These are phyloP conservation scores for Leccinum holopus DNA, from an alignment of 1,284 basidiomycete species.

Conservation along the genomic window DNA sequence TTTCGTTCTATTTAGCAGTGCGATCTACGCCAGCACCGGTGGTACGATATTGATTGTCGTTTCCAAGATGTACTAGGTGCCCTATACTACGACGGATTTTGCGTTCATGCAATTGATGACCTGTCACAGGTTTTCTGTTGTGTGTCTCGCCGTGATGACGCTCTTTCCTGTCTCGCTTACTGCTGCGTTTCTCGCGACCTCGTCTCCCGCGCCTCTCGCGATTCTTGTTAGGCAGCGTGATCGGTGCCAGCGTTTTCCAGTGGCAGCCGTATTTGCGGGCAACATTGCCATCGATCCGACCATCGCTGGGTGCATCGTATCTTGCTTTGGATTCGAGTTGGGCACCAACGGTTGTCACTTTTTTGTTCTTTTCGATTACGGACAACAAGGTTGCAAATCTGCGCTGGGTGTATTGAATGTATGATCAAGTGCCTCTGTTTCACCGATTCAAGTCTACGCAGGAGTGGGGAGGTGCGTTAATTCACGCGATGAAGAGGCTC, in stretches of 20 bases:
- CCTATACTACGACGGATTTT: neutral
- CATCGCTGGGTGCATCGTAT: slow-evolving; percentile 48
- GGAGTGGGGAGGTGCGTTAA: slow-evolving; percentile 40
- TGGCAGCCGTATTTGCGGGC: slow-evolving; percentile 49
- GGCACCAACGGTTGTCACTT: slow-evolving; percentile 3
- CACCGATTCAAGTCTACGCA: slow-evolving; percentile 40
- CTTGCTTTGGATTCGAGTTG: neutral
- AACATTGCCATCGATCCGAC: slow-evolving; percentile 57
- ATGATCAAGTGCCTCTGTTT: slow-evolving; percentile 54
- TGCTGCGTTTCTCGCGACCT: slow-evolving; percentile 65
- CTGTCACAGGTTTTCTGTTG: slow-evolving; percentile 51
- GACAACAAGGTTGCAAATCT: slow-evolving; percentile 54
- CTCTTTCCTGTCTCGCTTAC: slow-evolving; percentile 62
- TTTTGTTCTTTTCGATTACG: slow-evolving; percentile 46
- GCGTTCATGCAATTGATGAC: neutral
- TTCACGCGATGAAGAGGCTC: slow-evolving; percentile 45
- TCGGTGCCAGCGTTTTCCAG: too few relatives aligned
- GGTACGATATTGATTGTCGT: slow-evolving; percentile 48
- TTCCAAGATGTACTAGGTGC: slow-evolving; percentile 51
- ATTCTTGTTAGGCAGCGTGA: slow-evolving; percentile 34
- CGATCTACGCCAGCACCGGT: slow-evolving; percentile 59
- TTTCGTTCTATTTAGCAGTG: slow-evolving; percentile 50
- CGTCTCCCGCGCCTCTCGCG: slow-evolving; percentile 47
- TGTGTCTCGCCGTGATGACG: slow-evolving; percentile 63
- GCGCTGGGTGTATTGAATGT: slow-evolving; percentile 57